Conservation (phyloP, 768 basidiomycete genomes). For the Russula virescens region DNA sequence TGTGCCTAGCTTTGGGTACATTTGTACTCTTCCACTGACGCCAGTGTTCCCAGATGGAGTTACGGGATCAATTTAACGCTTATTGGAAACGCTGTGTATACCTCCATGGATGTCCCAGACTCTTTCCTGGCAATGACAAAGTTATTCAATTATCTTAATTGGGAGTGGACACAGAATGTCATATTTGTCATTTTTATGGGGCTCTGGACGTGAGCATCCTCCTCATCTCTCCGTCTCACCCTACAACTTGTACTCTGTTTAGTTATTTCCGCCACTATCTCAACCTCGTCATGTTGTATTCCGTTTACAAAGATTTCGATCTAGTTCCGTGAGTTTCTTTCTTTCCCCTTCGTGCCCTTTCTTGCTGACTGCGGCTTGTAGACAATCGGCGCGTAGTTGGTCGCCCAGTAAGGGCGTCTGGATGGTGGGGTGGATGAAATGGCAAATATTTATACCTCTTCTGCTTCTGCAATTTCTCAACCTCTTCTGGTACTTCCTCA, state of each 20-base stretch:
- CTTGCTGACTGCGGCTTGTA: slow-evolving; percentile 26
- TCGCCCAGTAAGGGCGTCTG: slow-evolving; percentile 58
- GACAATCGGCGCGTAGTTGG: slow-evolving; percentile 53
- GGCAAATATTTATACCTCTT: slow-evolving; percentile 74
- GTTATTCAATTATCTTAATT: slow-evolving; percentile 79
- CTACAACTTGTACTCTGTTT: slow-evolving; percentile 1
- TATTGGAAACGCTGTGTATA: slow-evolving; percentile 87
- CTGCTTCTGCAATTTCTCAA: slow-evolving; percentile 76
- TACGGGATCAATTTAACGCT: slow-evolving; percentile 73
- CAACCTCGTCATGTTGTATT: slow-evolving; percentile 81
- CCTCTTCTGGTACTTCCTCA: slow-evolving; percentile 89
- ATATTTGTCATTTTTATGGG: slow-evolving; percentile 60
- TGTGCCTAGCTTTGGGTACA: slow-evolving; percentile 22
- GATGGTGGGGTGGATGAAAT: slow-evolving; percentile 72
- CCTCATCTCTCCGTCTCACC: neutral
- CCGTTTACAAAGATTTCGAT: slow-evolving; percentile 75
- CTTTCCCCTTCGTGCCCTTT: neutral
- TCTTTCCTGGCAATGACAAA: slow-evolving; percentile 85
- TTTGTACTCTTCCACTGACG: neutral
- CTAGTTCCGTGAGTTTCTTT: slow-evolving; percentile 60
- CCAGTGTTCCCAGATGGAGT: slow-evolving; percentile 58
- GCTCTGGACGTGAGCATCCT: slow-evolving; percentile 73
- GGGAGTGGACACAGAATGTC: slow-evolving; percentile 54
- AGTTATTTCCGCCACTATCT: slow-evolving; percentile 94
- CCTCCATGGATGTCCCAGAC: slow-evolving; percentile 98